Evolutionary conservation across 2,329 filamentous ascomycete genomes (phyloP).

Genomic region (Mycosphaerella arachidis): DNA sequence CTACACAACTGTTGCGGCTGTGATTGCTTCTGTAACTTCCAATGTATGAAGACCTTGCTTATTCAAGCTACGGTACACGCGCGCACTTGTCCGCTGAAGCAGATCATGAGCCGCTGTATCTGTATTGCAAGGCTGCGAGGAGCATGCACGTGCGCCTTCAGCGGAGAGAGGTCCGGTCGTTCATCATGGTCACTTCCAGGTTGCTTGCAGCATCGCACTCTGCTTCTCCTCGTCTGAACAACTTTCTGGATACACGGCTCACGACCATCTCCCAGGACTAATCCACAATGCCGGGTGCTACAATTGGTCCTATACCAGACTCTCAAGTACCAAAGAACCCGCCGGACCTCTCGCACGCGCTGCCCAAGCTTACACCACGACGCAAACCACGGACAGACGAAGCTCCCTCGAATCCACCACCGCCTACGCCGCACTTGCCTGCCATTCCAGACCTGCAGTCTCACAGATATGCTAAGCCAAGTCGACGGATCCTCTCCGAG

Average conservation of each 20-base stretch:
- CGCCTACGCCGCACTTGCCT: slow-evolving; percentile 70
- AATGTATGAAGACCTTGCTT: neutral
- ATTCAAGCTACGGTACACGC: too few species aligned
- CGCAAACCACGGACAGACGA: slow-evolving; percentile 48
- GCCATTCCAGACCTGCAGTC: slow-evolving; percentile 56
- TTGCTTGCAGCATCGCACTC: neutral
- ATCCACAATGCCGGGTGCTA: slow-evolving; percentile 9
- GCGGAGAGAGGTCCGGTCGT: neutral
- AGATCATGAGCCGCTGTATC: too few species aligned
- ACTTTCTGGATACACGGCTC: neutral
- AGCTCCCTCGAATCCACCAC: slow-evolving; percentile 51
- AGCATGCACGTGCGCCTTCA: too few species aligned
- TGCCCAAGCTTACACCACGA: slow-evolving; percentile 66
- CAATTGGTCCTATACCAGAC: slow-evolving; percentile 9
- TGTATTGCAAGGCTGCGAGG: too few species aligned
- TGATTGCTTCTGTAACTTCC: neutral
- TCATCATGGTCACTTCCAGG: neutral
- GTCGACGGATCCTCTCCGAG: slow-evolving; percentile 73
- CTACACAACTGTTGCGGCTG: neutral
- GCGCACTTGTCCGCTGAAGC: too few species aligned
- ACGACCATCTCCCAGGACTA: neutral
- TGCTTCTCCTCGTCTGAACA: neutral
- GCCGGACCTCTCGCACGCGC: slow-evolving; percentile 52
- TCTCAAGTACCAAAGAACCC: slow-evolving; percentile 16
- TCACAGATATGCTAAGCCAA: slow-evolving; percentile 60